Evolutionary conservation across 1,284 basidiomycete genomes (phyloP).

Genomic region (Anthracocystis panici-leucophaei): DNA sequence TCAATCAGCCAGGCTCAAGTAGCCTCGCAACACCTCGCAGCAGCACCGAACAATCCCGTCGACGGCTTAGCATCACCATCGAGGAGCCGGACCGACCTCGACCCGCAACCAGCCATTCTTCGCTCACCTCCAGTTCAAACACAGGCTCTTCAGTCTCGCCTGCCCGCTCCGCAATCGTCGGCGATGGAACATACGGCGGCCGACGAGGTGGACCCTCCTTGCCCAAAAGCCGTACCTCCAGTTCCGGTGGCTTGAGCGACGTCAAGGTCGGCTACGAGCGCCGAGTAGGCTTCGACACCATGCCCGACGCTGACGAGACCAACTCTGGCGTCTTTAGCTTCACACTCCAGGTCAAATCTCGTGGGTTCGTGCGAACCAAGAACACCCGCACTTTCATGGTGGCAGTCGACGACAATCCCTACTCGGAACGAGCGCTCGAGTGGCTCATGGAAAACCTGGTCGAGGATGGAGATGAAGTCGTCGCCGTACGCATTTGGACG

Average conservation of each 20-base stretch:
- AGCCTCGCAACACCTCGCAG: conserved; percentile 30
- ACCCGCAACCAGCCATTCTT: conserved; percentile 22
- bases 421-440: conserved; percentile 62
- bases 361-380: conserved; percentile 81
- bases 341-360: conserved; percentile 80
- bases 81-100: conserved; percentile 45
- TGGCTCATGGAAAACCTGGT: conserved; percentile 80
- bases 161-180: conserved; percentile 33
- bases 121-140: conserved; percentile 22
- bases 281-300: conserved; percentile 68
- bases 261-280: conserved; percentile 61
- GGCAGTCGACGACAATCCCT: conserved; percentile 81
- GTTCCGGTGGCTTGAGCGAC: conserved; percentile 54
- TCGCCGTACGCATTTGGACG: conserved; percentile 90
- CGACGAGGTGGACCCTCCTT: conserved; percentile 42
- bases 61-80: conserved; percentile 44
- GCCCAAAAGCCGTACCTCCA: conserved; percentile 43
- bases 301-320: conserved; percentile 67
- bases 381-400: conserved; percentile 91
- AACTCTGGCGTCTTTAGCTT: conserved; percentile 61
- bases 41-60: conserved; percentile 34
- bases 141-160: conserved; percentile 25
- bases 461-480: conserved; percentile 93
- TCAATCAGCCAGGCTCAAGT: conserved; percentile 33
- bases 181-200: conserved; percentile 55